Base-by-base conservation (phyloP, 1,284 basidiomycete species). In the Cryptococcus wingfieldii region DNA sequence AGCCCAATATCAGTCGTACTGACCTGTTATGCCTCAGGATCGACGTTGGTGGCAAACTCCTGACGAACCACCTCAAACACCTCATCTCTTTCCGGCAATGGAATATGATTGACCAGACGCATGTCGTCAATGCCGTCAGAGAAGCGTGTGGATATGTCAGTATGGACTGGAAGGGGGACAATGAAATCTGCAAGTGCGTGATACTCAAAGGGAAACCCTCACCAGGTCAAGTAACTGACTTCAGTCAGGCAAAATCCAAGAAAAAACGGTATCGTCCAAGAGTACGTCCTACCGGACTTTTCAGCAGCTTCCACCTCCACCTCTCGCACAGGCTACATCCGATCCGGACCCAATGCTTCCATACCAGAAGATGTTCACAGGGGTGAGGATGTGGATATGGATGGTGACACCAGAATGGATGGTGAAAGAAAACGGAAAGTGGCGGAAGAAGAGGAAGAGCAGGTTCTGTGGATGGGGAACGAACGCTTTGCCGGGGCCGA, bases 81-180 rank as follows among this genome's bases (percentile, higher is more conserved):
- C 82, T 93, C 49, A 84, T 95, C 12, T 95, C 91, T 12, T 97
- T 90, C 75, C 85, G 91, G 34, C 94, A 98, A 70, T 95, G 90
- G 88, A 92, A 97, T 75, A 91, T 97, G 89, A 92, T 93, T 84
- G 92, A 97, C 70, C 89, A 96, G 77, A 92, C 90, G 1, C 84
- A 88, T 75, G 87, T 97, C 67, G 87, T 96, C 77, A 92, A 93
- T 77, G 83, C 89, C 61, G 87, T 93, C 66, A 93, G 95, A 72
- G 90, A 86, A 70, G 77, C 82, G 13, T 93, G 89, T 71, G 90
- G 89, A 74, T 97, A 88, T 74, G 87, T 96, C 51, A 85, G 87
- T n/a, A 79, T 79, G 41, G 79, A 87, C 68, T 92, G 87, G 78
- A 80, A 80, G 54, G 70, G 76, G 47, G 90, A 95, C 76, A 76